Base-by-base conservation (phyloP, 2,329 filamentous ascomycete species). In the Calonectria pseudoturangicola region DNA sequence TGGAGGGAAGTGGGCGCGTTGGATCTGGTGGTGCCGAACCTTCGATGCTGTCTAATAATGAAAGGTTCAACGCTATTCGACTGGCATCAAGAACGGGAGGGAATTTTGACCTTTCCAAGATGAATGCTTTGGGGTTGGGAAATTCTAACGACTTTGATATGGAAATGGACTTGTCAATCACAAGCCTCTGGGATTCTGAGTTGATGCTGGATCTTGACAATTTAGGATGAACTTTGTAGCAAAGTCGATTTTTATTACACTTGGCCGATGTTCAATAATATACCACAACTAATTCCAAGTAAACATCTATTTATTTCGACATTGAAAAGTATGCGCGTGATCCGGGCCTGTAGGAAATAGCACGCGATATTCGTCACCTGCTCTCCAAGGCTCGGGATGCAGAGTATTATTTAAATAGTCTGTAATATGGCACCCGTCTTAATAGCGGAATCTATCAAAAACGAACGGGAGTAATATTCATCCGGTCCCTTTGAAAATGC, bases 161-260 rank as follows among this genome's bases (percentile, higher is more conserved):
- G 15, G 28, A 58, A n/a, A 58, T 58, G 21, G 54, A 58, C 9
- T 27, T 58, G 21, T 58, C 54, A 8, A 33, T 58, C 12, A 58
- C 33, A 10, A 58, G 25, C 6, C 54, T 58, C 33, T 58, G 54
- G 54, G 54, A 41, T 58, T 16, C 54, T 2, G 39, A 33, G 16
- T 16, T 58, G 54, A 27, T 58, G 54, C 8, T 39, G 13, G 54
- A 58, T 58, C 33, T 41, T 41, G 54, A 33, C 6, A 36, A 36
- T 3, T 13, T 36, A 2, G 33, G 33, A 1, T 36, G 33, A 36
- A 1, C 3, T 36, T 36, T 12, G 33, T 36, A 36, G 10, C 33
- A 12, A 12, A 12, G 10, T n/a, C 30, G 15, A n/a, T 33, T 54
- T 33, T 10, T 54, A n/a, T 10, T 30, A 30, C 4, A 6, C 6